Base-by-base conservation (phyloP, 495 filamentous ascomycete genomes). In the Trichoderma parareesei region DNA sequence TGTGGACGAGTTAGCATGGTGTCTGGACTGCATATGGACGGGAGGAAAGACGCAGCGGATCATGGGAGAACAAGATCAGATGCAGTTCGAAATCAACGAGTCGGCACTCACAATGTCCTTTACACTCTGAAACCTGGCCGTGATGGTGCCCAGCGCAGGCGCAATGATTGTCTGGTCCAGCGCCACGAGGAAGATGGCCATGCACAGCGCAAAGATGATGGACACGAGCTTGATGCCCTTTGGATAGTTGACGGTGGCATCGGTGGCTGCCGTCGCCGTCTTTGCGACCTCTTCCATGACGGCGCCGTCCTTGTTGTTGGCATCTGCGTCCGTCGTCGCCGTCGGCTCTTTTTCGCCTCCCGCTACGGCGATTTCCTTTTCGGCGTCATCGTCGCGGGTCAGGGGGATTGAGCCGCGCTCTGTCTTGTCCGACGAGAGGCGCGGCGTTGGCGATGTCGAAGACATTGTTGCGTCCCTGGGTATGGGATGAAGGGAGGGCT, bases 111-210 rank as follows among this genome's bases (percentile, higher is more conserved):
- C 68, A 55, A 80, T 74, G 78, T 87, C 71, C 72, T 80, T 64
- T 71, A 78, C 73, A 59, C 72, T 75, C 4, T 20, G 38, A 65
- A 74, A 80, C 65, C 77, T 74, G 48, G 65, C 67, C 3, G 78
- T 80, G 69, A 80, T 78, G 65, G 77, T 75, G 67, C 77, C 84
- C 27, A 87, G 79, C 1, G 85, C 82, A 10, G 84, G 85, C 2
- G 84, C 75, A 65, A 88, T 83, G 70, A 88, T 85, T 61, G 84
- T 86, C 70, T 84, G 80, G 69, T 87, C 86, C 55, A 89, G 78
- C 8, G 86, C 86, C 38, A 85, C 82, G 61, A 87, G 78, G 76
- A 89, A 88, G 44, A 85, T 75, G 46, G 77, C 69, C 8, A 82
- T 68, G 69, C 78, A 83, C 35, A 84, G 77, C 16, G 81, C 80